Percentiles rank a stretch among this genome's conserved stretches.
Conservation (phyloP, 768 basidiomycete genomes). For the Roridomyces roridus region DNA sequence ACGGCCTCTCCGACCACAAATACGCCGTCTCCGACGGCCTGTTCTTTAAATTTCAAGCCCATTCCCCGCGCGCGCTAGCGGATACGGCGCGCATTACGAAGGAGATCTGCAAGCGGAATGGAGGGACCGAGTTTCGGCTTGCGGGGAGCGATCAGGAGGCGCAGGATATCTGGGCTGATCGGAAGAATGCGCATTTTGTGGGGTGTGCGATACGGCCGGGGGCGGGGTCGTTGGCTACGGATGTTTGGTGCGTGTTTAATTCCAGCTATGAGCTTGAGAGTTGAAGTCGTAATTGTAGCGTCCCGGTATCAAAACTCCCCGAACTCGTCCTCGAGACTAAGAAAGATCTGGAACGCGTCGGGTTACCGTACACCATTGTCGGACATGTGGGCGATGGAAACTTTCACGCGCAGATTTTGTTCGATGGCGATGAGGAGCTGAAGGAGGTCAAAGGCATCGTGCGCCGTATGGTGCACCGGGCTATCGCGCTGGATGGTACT, state of each 20-base stretch:
- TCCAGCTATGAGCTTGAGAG: not conserved
- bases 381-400: slow-evolving; percentile 81
- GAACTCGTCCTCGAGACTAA: slow-evolving; percentile 73
- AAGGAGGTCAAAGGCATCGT: slow-evolving; percentile 50
- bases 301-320: slow-evolving; percentile 70
- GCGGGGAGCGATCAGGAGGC: slow-evolving; percentile 72
- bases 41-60: slow-evolving; percentile 89
- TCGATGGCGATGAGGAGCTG: slow-evolving; percentile 61
- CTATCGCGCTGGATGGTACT: slow-evolving; percentile 75
- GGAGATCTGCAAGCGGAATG: slow-evolving; percentile 64
- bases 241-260: slow-evolving; percentile 63
- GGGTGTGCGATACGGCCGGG: slow-evolving; percentile 64
- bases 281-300: slow-evolving; percentile 34
- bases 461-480: slow-evolving; percentile 68
- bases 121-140: slow-evolving; percentile 70
- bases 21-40: slow-evolving; percentile 74
- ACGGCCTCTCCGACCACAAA: slow-evolving; percentile 52
- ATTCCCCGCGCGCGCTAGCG: slow-evolving; percentile 59
- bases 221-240: slow-evolving; percentile 69
- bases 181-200: slow-evolving; percentile 70
- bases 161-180: slow-evolving; percentile 71
- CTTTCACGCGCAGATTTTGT: slow-evolving; percentile 58
- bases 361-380: slow-evolving; percentile 68
- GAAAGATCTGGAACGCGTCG: slow-evolving; percentile 63
- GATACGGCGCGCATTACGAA: slow-evolving; percentile 68